Evolutionary conservation across 78 protist species (phyloP).

Genomic region (Goniomonas avonlea): DNA sequence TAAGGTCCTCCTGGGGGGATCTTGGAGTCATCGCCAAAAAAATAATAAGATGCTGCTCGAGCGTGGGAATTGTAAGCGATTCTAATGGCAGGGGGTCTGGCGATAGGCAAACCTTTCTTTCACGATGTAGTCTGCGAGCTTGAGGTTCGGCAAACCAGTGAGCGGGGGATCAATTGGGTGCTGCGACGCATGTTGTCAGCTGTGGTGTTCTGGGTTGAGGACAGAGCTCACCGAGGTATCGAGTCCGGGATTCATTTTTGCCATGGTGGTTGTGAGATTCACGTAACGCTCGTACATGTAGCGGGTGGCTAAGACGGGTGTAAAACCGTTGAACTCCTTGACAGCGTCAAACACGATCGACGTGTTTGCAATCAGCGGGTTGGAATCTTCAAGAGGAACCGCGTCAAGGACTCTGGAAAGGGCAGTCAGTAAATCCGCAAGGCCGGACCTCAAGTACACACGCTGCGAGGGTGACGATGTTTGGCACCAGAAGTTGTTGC

Average conservation of each 20-base stretch:
- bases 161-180: not conserved
- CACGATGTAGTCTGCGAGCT: not conserved
- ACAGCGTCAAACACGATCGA: not conserved
- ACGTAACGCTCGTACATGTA: not conserved
- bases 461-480: conserved; percentile 1
- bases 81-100: too few species aligned
- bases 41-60: too few species aligned
- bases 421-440: too few species aligned
- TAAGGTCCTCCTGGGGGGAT: too few species aligned
- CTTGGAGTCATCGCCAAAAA: too few species aligned
- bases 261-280: not conserved
- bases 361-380: not conserved
- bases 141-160: not conserved
- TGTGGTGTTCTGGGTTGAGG: too few species aligned
- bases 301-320: not conserved
- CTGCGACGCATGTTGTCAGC: too few species aligned
- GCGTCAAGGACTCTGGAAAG: not conserved
- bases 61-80: too few species aligned
- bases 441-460: too few species aligned
- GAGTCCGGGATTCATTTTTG: not conserved
- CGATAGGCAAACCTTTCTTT: too few species aligned
- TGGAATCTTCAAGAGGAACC: not conserved
- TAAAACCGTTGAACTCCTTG: not conserved
- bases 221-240: too few species aligned
- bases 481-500: not conserved